These are phyloP conservation scores for Neoboletus brunneissimus DNA, from an alignment of 768 basidiomycete species.

Conservation along the genomic window DNA sequence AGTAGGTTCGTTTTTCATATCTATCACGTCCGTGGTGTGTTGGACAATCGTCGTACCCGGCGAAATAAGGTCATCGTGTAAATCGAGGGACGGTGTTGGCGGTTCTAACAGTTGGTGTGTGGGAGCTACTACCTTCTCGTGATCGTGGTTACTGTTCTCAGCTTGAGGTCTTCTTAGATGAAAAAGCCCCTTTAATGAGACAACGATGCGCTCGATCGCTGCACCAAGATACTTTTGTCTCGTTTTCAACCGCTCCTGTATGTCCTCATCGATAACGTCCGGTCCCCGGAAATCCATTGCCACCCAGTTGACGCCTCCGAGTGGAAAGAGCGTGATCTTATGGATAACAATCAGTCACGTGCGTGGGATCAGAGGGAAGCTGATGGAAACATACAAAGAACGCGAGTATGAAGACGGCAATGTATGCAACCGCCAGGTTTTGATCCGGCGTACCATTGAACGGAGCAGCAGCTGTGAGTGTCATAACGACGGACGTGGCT, in stretches of 20 bases:
- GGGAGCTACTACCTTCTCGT: conserved; percentile 5
- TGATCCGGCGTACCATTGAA: conserved; percentile 60
- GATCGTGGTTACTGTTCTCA: not conserved
- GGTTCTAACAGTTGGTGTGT: not conserved
- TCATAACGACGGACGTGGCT: conserved; percentile 68
- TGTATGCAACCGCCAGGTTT: conserved; percentile 63
- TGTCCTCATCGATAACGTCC: conserved; percentile 56
- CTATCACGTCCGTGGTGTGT: not conserved
- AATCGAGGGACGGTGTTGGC: not conserved
- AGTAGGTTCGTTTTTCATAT: not conserved
- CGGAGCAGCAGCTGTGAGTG: conserved; percentile 56
- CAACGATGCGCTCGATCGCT: conserved; percentile 9
- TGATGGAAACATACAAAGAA: conserved; percentile 46
- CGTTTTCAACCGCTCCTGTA: conserved; percentile 42
- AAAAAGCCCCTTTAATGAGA: conserved; percentile 1
- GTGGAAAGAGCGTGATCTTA: conserved; percentile 63
- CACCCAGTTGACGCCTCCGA: conserved; percentile 54
- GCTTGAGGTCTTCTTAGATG: not conserved
- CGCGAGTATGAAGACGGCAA: conserved; percentile 58
- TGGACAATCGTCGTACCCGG: conserved; percentile 3
- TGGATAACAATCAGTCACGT: not conserved
- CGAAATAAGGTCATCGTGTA: not conserved
- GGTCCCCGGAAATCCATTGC: conserved; percentile 64
- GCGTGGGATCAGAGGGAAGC: not conserved
- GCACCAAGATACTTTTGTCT: conserved; percentile 32